Base-by-base conservation (phyloP, 768 basidiomycete species). In the Kwoniella dendrophila region DNA sequence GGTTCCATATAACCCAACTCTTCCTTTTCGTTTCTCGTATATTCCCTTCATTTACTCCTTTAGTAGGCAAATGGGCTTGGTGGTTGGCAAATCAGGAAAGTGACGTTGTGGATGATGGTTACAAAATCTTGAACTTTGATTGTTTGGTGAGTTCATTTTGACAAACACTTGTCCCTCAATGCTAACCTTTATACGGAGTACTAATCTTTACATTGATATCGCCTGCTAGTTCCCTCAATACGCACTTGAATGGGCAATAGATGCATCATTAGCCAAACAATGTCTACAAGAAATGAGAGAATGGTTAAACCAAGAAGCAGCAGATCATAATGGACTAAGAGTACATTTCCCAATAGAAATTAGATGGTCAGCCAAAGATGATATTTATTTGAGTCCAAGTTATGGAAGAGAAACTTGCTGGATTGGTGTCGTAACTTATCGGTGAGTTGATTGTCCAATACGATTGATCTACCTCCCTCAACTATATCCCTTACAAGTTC, bases 341-440 rank as follows among this genome's bases (percentile, higher is more conserved):
- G 88, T 90, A 1, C 93, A 98, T 76, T 96, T 92, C 76, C 90
- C 91, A 0, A 83, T 99, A 70, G 96, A 98, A 81, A 85, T 99
- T 55, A 85, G 96, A 10, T 93, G 90, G 78, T 88, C 91, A 44
- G 86, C 86, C 14, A 82, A 83, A 24, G 96, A 98, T 78, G 90
- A 96, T 73, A 90, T 96, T 54, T 97, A 91, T 91, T 83, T 99
- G 32, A 92, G 90, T 76, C 96, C 96, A 1, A 88, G 88, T 72
- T 86, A 85, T 73, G 88, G 87, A 54, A 84, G 86, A 59, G 82
- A 81, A 75, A 93, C 89, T 7, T 89, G 88, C 69, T 99, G 93
- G 90, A 90, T 99, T 62, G 96, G 96, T n/a, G 86, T 98, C 54
- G 86, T 96, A n/a, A 91, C 94, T 74, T 99, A 87, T 82, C 92